Evolutionary conservation across 345 rosid species (phyloP).

Genomic region (Firmiana major): DNA sequence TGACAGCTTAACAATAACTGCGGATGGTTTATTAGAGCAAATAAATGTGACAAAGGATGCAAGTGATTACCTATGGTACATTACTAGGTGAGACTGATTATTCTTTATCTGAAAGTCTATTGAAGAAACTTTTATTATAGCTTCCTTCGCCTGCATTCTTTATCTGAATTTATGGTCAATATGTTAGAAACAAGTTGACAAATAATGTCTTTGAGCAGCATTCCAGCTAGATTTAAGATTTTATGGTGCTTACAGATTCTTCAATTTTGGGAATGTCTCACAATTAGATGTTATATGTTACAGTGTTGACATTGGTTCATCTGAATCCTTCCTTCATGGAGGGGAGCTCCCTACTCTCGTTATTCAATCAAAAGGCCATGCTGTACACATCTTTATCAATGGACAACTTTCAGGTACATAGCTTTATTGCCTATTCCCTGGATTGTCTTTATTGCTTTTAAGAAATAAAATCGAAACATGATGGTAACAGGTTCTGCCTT

Average conservation of each 20-base stretch:
- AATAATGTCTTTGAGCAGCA: neutral
- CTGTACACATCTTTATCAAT: constrained; percentile 83
- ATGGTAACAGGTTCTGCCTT: constrained; percentile 70
- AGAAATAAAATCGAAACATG: constrained; percentile 1
- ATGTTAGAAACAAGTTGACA: neutral
- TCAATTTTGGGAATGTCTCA: neutral
- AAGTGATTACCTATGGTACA: constrained; percentile 69
- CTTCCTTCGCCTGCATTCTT: neutral
- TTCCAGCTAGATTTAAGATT: neutral
- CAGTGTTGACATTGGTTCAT: constrained; percentile 72
- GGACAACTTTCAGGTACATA: constrained; percentile 86
- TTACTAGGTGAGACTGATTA: constrained; percentile 34
- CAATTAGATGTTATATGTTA: neutral
- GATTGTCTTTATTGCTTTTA: constrained; percentile 1
- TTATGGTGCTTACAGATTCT: neutral
- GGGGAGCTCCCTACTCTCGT: constrained; percentile 90
- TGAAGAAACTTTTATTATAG: neutral
- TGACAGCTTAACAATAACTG: constrained; percentile 58
- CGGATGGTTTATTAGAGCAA: constrained; percentile 46
- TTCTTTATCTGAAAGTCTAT: no score
- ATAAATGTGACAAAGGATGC: constrained; percentile 51
- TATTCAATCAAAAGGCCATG: constrained; percentile 87
- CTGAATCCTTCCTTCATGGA: constrained; percentile 87
- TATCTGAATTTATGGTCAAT: neutral
- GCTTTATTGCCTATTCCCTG: neutral